Percentiles rank a stretch among this genome's conserved stretches.
Evolutionary conservation across 2,329 filamentous ascomycete genomes (phyloP).

Genomic region (Leptographium flavum): DNA sequence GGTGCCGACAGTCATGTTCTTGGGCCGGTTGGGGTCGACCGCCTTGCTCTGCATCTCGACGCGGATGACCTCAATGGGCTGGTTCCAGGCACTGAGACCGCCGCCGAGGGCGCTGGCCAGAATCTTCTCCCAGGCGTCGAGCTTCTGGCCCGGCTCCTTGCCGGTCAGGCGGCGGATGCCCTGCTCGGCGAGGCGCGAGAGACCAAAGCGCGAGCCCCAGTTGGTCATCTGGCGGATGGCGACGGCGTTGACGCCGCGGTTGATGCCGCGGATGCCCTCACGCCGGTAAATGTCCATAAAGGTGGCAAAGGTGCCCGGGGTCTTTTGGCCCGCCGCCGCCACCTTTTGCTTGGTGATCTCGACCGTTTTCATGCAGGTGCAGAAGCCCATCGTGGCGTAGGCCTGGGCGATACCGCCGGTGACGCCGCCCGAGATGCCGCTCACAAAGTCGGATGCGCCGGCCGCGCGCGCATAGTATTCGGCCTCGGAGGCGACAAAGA

Average conservation of each 20-base stretch:
- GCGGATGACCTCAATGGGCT: slow-evolving; percentile 98
- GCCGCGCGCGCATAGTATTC: slow-evolving; percentile 81
- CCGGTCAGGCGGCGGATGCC: slow-evolving; percentile 66
- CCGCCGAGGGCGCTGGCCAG: slow-evolving; percentile 74
- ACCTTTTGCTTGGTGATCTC: slow-evolving; percentile 99
- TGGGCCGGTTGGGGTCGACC: slow-evolving; percentile 90
- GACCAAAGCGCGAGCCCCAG: slow-evolving; percentile 93
- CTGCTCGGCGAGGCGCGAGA: slow-evolving; percentile 80
- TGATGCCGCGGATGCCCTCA: slow-evolving; percentile 91
- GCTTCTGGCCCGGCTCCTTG: slow-evolving; percentile 69
- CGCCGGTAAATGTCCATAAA: slow-evolving; percentile 95
- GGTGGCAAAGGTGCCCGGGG: slow-evolving; percentile 80
- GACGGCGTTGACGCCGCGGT: slow-evolving; percentile 96
- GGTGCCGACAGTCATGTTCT: slow-evolving; percentile 96
- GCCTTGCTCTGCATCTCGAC: slow-evolving; percentile 99
- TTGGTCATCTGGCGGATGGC: slow-evolving; percentile 99
- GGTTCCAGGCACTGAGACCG: slow-evolving; percentile 95
- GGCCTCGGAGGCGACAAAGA: slow-evolving; percentile 97
- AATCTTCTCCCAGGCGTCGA: slow-evolving; percentile 75
- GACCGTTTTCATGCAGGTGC: slow-evolving; percentile 99
- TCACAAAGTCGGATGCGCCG: slow-evolving; percentile 75
- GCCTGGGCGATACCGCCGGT: slow-evolving; percentile 91
- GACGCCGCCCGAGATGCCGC: slow-evolving; percentile 85
- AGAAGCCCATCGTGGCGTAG: slow-evolving; percentile 99
- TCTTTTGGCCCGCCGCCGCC: slow-evolving; percentile 67